Percentiles rank a stretch among this genome's conserved stretches.
Conservation (phyloP, 2,329 filamentous ascomycete species). For the Verticillium albo-atrum region DNA sequence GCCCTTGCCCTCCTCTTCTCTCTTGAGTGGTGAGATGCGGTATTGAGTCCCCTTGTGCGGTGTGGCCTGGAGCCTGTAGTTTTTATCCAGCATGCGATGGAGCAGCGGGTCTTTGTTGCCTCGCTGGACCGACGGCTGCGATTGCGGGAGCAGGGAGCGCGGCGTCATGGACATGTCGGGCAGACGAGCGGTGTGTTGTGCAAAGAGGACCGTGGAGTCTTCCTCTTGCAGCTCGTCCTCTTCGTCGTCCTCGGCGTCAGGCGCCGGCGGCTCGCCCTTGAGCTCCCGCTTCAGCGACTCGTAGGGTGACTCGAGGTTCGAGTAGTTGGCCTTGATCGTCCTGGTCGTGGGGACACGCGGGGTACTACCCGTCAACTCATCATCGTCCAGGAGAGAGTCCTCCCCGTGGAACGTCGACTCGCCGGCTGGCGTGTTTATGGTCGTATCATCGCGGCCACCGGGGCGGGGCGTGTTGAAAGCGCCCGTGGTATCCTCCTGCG, state of each 20-base stretch:
- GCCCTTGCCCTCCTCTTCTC: slow-evolving; percentile 26
- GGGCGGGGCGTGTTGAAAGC: slow-evolving; percentile 36
- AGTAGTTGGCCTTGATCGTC: slow-evolving; percentile 48
- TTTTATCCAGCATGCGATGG: slow-evolving; percentile 91
- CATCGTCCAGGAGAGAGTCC: slow-evolving; percentile 67
- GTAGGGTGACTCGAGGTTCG: slow-evolving; percentile 71
- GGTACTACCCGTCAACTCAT: slow-evolving; percentile 63
- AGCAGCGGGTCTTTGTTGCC: slow-evolving; percentile 68
- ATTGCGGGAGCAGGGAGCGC: slow-evolving; percentile 39
- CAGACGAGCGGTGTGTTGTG: slow-evolving; percentile 49
- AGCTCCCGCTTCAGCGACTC: slow-evolving; percentile 68
- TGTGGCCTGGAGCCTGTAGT: slow-evolving; percentile 88
- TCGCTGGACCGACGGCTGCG: slow-evolving; percentile 28
- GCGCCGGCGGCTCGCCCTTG: slow-evolving; percentile 30
- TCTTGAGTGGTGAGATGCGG: slow-evolving; percentile 42
- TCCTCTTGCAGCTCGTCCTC: slow-evolving; percentile 30
- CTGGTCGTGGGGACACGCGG: slow-evolving; percentile 53
- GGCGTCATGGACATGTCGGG: slow-evolving; percentile 63
- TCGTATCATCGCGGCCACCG: slow-evolving; percentile 31
- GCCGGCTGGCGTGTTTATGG: slow-evolving; percentile 24
- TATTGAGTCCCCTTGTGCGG: slow-evolving; percentile 57
- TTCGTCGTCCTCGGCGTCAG: slow-evolving; percentile 25
- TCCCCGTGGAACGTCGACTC: slow-evolving; percentile 40
- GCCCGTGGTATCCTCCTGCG: slow-evolving; percentile 50
- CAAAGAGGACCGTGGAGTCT: slow-evolving; percentile 45